A percentile compares a stretch with the other conserved stretches of the same genome.
Evolutionary conservation across 1,284 basidiomycete genomes (phyloP).

Genomic region (Ganoderma meredithae): DNA sequence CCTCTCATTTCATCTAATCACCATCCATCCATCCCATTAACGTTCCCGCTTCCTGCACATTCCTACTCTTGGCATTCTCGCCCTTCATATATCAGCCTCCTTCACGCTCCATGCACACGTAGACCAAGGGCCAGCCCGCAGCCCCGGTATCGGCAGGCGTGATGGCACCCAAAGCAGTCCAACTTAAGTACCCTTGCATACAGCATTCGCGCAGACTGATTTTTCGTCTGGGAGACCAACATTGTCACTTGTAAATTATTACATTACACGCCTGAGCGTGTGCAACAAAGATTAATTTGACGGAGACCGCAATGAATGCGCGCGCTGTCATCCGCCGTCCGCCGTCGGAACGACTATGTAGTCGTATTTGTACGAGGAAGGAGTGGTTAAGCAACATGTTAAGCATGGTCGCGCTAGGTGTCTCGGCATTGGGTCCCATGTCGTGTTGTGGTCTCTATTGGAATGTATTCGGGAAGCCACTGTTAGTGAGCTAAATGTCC

Average conservation of each 20-base stretch:
- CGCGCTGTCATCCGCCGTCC: not conserved
- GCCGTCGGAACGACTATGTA: not conserved
- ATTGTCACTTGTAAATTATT: constrained; percentile 30
- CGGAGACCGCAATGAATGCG: not conserved
- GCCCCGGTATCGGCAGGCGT: not conserved
- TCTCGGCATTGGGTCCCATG: no score
- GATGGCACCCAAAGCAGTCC: not conserved
- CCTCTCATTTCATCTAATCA: not conserved
- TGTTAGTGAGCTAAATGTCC: no score
- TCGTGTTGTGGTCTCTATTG: no score
- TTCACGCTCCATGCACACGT: not conserved
- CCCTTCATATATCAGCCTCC: not conserved
- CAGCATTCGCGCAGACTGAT: constrained; percentile 4
- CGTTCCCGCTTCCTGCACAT: not conserved
- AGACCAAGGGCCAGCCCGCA: not conserved
- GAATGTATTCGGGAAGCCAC: no score
- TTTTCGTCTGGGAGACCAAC: constrained; percentile 14
- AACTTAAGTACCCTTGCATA: not conserved
- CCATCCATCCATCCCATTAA: not conserved
- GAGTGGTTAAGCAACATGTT: no score
- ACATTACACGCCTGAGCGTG: constrained; percentile 14
- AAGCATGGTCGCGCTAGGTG: no score
- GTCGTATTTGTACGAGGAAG: no score
- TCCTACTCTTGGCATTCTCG: not conserved
- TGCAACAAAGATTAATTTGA: constrained; percentile 4